Evolutionary conservation across 2,329 filamentous ascomycete species (phyloP).

Genomic region (Tolypocladium nubicola): DNA sequence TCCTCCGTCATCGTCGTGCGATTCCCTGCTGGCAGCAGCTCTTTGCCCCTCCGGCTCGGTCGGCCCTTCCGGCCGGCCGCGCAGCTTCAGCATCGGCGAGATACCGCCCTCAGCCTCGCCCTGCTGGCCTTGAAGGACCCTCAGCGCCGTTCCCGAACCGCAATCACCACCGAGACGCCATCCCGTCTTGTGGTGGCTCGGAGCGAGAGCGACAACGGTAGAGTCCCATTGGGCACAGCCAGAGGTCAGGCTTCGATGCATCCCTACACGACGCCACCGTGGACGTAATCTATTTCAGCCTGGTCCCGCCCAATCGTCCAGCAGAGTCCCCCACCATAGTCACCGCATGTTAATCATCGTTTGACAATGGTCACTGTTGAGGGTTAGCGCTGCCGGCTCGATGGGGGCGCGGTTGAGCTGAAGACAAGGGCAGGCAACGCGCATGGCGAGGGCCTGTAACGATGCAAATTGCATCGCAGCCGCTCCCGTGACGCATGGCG

Average conservation of each 20-base stretch:
- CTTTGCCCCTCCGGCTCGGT: neutral
- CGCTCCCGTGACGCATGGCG: neutral
- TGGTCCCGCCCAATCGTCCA: constrained; percentile 4
- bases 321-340: neutral
- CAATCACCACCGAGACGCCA: neutral
- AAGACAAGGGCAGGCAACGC: constrained; percentile 1
- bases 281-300: neutral
- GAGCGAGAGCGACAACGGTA: neutral
- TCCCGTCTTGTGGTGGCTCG: neutral
- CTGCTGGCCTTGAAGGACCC: neutral
- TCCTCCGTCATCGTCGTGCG: neutral
- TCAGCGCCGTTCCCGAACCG: neutral
- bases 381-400: constrained; percentile 5
- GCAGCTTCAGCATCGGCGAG: neutral
- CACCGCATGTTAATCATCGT: constrained; percentile 34
- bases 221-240: neutral
- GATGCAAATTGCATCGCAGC: neutral
- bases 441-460: neutral
- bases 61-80: neutral
- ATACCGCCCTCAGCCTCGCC: neutral
- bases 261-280: constrained; percentile 1
- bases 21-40: neutral
- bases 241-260: constrained; percentile 1
- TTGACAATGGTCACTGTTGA: constrained; percentile 50
- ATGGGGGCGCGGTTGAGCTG: neutral